Percentiles rank a stretch among this genome's conserved stretches.
phyloP scores from a whole-genome alignment of 2,329 filamentous ascomycete genomes.

The Botrytis hyacinthi region DNA sequence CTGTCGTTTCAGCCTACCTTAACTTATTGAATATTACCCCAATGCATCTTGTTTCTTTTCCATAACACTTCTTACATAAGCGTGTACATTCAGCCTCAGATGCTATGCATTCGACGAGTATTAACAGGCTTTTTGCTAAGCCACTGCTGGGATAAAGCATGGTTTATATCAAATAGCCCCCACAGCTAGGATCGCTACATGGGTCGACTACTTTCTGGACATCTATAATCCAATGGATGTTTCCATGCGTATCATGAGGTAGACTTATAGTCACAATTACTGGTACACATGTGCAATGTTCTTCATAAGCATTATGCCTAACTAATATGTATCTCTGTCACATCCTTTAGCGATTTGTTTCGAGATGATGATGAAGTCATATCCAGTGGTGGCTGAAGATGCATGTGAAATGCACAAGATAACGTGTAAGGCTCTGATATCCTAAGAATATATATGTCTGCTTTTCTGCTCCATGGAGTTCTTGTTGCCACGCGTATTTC shows the following conservation, averaged over 20 bases:
- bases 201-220: background rate
- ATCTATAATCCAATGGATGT: background rate
- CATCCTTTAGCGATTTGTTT: background rate
- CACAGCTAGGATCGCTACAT: background rate
- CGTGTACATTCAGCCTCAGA: background rate
- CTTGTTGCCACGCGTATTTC: background rate
- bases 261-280: background rate
- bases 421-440: background rate
- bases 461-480: background rate
- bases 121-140: background rate
- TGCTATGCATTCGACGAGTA: background rate
- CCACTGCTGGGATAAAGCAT: background rate
- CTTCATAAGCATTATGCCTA: background rate
- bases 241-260: background rate
- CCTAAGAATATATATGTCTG: background rate
- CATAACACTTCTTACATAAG: background rate
- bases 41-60: background rate
- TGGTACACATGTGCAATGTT: background rate
- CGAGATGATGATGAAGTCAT: background rate
- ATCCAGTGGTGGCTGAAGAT: background rate
- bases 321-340: background rate
- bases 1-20: background rate
- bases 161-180: background rate
- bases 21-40: no score
- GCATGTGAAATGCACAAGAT: background rate